Conservation (phyloP, 257 asterid genomes). For the Nicotiana noctiflora region DNA sequence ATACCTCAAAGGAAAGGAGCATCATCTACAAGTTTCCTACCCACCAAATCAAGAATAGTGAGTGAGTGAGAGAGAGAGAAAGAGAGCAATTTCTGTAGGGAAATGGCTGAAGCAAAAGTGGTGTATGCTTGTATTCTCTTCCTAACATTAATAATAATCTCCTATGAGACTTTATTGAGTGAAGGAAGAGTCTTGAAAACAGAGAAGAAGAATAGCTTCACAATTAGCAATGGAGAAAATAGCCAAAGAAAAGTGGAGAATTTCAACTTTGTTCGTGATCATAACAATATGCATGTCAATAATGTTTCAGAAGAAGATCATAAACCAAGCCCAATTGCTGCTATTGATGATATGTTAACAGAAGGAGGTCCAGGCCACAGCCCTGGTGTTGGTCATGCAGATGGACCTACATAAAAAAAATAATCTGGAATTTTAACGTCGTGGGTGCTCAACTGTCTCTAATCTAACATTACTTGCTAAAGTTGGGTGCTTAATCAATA, state of each 20-base stretch:
- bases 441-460: too few relatives aligned
- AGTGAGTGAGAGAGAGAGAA: neutral
- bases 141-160: conserved; percentile 13
- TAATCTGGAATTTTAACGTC: too few relatives aligned
- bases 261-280: neutral
- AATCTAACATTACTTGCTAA: too few relatives aligned
- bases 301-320: neutral
- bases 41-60: neutral
- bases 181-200: conserved; percentile 11
- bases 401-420: neutral
- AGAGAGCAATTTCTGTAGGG: neutral
- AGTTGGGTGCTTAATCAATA: too few relatives aligned
- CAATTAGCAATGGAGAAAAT: neutral
- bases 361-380: conserved; percentile 27
- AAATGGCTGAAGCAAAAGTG: conserved; percentile 11
- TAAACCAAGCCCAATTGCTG: neutral
- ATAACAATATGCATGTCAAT: conserved; percentile 2
- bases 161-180: neutral
- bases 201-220: neutral
- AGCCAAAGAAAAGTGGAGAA: neutral
- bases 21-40: neutral
- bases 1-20: neutral
- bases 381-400: conserved; percentile 25
- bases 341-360: neutral
- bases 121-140: neutral